Conservation (phyloP, 2,329 filamentous ascomycete species). For the Sclerotinia subarctica region DNA sequence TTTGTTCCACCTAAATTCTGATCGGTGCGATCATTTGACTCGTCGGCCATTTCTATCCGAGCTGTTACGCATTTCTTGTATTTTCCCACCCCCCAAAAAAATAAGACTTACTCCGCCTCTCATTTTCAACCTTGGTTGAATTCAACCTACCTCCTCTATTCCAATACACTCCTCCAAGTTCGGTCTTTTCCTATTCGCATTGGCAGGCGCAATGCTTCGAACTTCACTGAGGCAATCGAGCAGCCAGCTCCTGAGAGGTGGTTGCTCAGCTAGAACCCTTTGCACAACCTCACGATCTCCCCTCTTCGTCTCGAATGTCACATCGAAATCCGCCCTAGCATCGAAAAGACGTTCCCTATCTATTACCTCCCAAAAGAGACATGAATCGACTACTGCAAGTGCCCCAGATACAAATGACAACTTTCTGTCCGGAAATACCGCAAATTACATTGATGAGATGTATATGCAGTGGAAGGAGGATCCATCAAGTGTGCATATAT, state of each 20-base stretch:
- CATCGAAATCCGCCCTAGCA: conserved; percentile 42
- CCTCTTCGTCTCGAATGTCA: conserved; percentile 41
- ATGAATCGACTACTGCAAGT: conserved; percentile 53
- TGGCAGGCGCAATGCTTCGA: conserved; percentile 64
- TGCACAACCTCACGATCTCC: conserved; percentile 42
- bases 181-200: conserved; percentile 35
- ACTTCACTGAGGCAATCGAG: conserved; percentile 63
- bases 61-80: conserved; percentile 18
- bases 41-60: conserved; percentile 16
- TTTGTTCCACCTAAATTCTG: conserved; percentile 19
- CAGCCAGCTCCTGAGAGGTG: conserved; percentile 59
- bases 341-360: conserved; percentile 48
- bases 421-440: conserved; percentile 94
- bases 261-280: conserved; percentile 42
- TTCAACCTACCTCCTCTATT: not conserved
- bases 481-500: conserved; percentile 89
- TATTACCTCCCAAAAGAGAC: conserved; percentile 48
- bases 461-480: conserved; percentile 97
- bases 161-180: not conserved
- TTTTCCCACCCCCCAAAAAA: not conserved
- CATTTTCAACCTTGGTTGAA: conserved; percentile 34
- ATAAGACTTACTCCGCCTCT: conserved; percentile 50
- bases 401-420: conserved; percentile 82
- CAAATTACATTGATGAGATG: conserved; percentile 99
- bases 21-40: conserved; percentile 21